Conservation (phyloP, 108 stramenopile species). For the Cylindrotheca fusiformis region DNA sequence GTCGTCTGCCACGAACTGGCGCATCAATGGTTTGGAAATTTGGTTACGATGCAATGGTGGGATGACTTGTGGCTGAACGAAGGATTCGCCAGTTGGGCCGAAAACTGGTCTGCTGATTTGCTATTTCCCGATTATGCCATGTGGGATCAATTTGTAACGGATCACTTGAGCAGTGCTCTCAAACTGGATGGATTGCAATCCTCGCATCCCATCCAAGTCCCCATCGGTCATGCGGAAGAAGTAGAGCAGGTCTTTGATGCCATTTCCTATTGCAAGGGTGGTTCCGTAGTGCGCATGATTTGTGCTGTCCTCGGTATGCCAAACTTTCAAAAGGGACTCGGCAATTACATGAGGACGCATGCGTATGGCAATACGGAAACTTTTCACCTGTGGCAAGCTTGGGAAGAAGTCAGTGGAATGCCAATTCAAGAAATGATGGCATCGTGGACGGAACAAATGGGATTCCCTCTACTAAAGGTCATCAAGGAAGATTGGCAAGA, state of each 20-base stretch:
- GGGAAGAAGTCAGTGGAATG: conserved; percentile 88
- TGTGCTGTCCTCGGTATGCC: conserved; percentile 87
- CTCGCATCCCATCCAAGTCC: conserved; percentile 93
- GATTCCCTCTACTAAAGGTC: conserved; percentile 83
- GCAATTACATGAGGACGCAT: conserved; percentile 84
- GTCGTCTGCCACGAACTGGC: conserved; percentile 98
- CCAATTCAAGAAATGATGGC: conserved; percentile 88
- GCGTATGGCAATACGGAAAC: conserved; percentile 92
- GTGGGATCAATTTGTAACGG: conserved; percentile 92
- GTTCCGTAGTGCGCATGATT: conserved; percentile 89
- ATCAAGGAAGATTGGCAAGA: conserved; percentile 64
- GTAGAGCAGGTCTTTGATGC: conserved; percentile 98
- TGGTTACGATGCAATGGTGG: conserved; percentile 98
- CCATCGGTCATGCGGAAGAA: conserved; percentile 91
- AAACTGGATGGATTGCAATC: conserved; percentile 83
- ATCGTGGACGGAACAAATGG: conserved; percentile 96
- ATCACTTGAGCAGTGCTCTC: conserved; percentile 78
- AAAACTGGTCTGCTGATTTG: conserved; percentile 76
- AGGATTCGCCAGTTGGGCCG: conserved; percentile 93
- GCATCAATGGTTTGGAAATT: conserved; percentile 97
- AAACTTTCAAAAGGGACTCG: conserved; percentile 72
- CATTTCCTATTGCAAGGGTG: conserved; percentile 88
- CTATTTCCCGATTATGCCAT: conserved; percentile 52
- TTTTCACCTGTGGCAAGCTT: conserved; percentile 90
- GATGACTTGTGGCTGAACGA: conserved; percentile 98